Evolutionary conservation across 306 rosid genomes (phyloP).

Genomic region (Vigna angularis): DNA sequence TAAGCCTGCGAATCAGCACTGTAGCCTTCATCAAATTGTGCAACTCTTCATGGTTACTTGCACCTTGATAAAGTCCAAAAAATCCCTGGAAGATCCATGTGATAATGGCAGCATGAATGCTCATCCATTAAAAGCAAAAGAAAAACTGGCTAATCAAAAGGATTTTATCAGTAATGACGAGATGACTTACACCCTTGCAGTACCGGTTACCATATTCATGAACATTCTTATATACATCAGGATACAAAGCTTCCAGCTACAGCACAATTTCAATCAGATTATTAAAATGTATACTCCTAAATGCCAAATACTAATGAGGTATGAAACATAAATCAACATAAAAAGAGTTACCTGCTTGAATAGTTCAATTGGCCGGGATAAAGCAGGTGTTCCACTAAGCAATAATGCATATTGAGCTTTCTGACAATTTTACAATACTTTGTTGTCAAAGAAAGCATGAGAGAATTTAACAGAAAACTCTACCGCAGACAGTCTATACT

Average conservation of each 20-base stretch:
- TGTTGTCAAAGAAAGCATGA: slow-evolving; percentile 31
- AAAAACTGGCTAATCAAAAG: slow-evolving; percentile 33
- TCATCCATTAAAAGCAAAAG: slow-evolving; percentile 34
- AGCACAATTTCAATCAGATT: slow-evolving; percentile 46
- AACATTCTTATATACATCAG: slow-evolving; percentile 82
- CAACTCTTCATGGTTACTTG: slow-evolving; percentile 96
- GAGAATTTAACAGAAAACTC: slow-evolving; percentile 31
- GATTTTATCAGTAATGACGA: slow-evolving; percentile 31
- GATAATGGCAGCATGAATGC: slow-evolving; percentile 25
- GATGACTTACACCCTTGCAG: slow-evolving; percentile 95
- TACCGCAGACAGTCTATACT: not conserved
- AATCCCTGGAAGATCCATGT: slow-evolving; percentile 61
- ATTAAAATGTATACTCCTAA: slow-evolving; percentile 33
- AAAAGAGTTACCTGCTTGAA: slow-evolving; percentile 74
- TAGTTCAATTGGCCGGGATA: slow-evolving; percentile 94
- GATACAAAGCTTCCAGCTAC: slow-evolving; percentile 97
- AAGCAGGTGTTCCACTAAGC: slow-evolving; percentile 98
- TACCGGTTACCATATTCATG: slow-evolving; percentile 93
- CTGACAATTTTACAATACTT: slow-evolving; percentile 52
- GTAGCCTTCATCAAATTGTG: slow-evolving; percentile 96
- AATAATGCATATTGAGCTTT: slow-evolving; percentile 87
- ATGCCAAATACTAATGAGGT: slow-evolving; percentile 26
- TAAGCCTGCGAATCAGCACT: slow-evolving; percentile 92
- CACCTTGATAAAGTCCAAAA: slow-evolving; percentile 95
- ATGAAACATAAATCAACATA: slow-evolving; percentile 26